Evolutionary conservation across 2,329 filamentous ascomycete genomes (phyloP), one percentile per base, ranked within the genome.

Genomic region (Sphaerulina populicola): DNA sequence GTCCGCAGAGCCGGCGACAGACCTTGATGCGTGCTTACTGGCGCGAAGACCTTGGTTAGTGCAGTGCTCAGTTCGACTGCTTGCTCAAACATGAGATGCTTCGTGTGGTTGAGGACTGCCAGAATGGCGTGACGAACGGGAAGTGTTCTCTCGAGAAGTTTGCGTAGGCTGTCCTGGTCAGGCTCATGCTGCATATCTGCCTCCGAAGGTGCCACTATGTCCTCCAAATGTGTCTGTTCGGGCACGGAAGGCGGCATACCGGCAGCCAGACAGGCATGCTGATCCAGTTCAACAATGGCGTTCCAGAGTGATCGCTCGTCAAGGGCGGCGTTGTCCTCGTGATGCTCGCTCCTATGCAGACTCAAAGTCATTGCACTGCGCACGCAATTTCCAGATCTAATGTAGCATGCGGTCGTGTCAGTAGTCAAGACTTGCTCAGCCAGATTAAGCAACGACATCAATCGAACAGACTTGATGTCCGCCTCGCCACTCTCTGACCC

Each of bases 211-310:
- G 31, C 21, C 21, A 36, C 8, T 3, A 39, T 15, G 9, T 35
- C n/a, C 8, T 51, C 35, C n/a, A 15, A 15, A 6, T 36, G 2
- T 10, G 35, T 15, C 6, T 12, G 37, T 8, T 21, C 35, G 5
- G 46, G 46, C 0, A 42, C 18, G 9, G 48, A 31, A 14, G 54
- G 51, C 15, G 46, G 38, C 46, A 54, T 51, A 1, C 54, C 51
- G 15, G 54, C 51, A 9, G 54, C 54, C 2, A 54, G 46, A 23
- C 44, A 54, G n/a, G 54, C 54, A 29, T 57, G 45, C 14, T 52
- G 51, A 27, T 57, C 54, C 3, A 57, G 23, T 9, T 57, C 54
- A 6, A 49, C 36, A 11, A 57, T 51, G 6, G 41, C 29, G 30
- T 51, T 43, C 54, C 51, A 56, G n/a, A 56, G 37, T 27, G 43